Percentiles rank a stretch among this genome's conserved stretches.
Evolutionary conservation across 768 basidiomycete genomes (phyloP).

Genomic region (Heimioporus sp.): DNA sequence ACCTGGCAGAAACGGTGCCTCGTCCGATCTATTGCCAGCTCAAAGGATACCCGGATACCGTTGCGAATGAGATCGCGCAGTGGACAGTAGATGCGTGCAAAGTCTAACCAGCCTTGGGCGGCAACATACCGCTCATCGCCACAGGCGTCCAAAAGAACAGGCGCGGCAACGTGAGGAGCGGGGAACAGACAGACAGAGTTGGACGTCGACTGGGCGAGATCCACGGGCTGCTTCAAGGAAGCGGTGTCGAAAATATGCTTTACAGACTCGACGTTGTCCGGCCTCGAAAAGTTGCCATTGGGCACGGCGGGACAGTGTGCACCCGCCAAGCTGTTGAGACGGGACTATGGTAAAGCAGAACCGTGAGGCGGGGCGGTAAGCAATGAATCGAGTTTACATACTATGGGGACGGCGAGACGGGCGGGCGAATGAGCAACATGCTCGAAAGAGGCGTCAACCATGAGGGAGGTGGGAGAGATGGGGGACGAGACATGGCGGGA

Average conservation of each 20-base stretch:
- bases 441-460: conserved; percentile 15
- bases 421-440: conserved; percentile 7
- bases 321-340: background rate
- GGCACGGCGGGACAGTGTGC: conserved; percentile 3
- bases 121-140: background rate
- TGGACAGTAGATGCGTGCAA: conserved; percentile 41
- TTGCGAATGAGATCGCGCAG: conserved; percentile 69
- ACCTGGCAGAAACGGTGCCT: conserved; percentile 6
- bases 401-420: conserved; percentile 3
- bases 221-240: background rate
- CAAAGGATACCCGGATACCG: conserved; percentile 46
- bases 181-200: background rate
- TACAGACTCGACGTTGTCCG: conserved; percentile 5
- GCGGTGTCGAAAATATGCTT: background rate
- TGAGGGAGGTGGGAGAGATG: background rate
- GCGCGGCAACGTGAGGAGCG: background rate
- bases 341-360: conserved; percentile 1
- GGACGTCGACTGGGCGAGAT: background rate
- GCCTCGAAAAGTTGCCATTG: background rate
- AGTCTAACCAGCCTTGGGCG: conserved; percentile 10
- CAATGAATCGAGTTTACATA: background rate
- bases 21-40: background rate
- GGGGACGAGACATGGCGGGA: background rate
- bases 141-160: background rate
- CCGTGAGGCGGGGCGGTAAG: background rate